Conservation (phyloP, 2,329 filamentous ascomycete species). For the Alternaria arbusti region DNA sequence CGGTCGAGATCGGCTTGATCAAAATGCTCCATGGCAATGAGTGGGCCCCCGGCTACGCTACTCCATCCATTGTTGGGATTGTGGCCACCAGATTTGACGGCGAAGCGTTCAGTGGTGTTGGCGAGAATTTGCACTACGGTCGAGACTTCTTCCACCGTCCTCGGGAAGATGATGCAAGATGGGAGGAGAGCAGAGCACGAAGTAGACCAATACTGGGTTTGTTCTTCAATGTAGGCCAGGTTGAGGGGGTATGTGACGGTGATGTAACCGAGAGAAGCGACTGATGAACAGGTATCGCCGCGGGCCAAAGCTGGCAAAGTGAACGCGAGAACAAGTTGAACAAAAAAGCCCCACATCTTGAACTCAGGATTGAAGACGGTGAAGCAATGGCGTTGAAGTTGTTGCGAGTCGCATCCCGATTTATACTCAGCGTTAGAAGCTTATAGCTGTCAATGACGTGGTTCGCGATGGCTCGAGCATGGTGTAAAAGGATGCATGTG, state of each 20-base stretch:
- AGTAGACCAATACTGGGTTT: slow-evolving; percentile 42
- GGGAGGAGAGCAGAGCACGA: slow-evolving; percentile 40
- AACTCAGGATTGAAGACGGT: neutral
- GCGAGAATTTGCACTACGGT: slow-evolving; percentile 58
- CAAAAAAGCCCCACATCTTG: slow-evolving; percentile 2
- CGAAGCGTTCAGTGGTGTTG: slow-evolving; percentile 44
- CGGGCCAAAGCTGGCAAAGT: slow-evolving; percentile 1
- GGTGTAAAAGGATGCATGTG: no score
- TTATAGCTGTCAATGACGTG: neutral
- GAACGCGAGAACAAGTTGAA: slow-evolving; percentile 1
- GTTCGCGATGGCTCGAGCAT: neutral
- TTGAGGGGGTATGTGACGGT: slow-evolving; percentile 26
- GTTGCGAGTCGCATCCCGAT: neutral
- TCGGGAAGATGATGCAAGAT: slow-evolving; percentile 41
- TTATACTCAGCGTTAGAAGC: neutral
- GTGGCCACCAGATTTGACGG: slow-evolving; percentile 55
- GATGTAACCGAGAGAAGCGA: slow-evolving; percentile 31
- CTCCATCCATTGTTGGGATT: slow-evolving; percentile 56
- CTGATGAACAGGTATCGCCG: slow-evolving; percentile 28
- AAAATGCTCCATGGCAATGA: slow-evolving; percentile 50
- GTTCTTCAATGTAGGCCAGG: slow-evolving; percentile 34
- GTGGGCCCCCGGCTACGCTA: slow-evolving; percentile 53
- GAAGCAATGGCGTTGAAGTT: no score
- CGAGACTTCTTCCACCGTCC: slow-evolving; percentile 59
- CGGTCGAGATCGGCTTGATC: slow-evolving; percentile 36